Evolutionary conservation across 2,329 filamentous ascomycete genomes (phyloP).

Genomic region (Stromatinia cepivora): DNA sequence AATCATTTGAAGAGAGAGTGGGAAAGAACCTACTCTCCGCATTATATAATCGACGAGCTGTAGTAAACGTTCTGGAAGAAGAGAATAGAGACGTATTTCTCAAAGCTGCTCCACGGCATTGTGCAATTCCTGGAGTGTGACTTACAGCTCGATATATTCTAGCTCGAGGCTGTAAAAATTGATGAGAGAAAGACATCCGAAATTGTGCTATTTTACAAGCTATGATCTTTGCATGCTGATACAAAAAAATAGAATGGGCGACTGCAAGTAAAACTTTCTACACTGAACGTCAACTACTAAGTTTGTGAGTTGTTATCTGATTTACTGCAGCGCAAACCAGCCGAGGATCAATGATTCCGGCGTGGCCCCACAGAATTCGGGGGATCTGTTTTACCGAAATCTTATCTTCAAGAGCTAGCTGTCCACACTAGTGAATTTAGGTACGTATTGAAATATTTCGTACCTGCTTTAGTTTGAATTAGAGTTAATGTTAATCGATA

Average conservation of each 20-base stretch:
- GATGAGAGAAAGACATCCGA: conserved; percentile 18
- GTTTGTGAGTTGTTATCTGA: not conserved
- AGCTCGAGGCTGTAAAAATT: conserved; percentile 12
- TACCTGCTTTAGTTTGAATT: conserved; percentile 11
- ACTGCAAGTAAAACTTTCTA: not conserved
- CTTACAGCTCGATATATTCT: conserved; percentile 1
- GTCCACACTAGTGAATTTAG: conserved; percentile 3
- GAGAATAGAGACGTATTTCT: not conserved
- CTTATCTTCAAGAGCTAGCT: conserved; percentile 13
- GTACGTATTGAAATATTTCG: not conserved
- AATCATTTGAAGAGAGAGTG: not conserved
- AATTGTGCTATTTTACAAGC: not conserved
- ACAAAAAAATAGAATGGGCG: not conserved
- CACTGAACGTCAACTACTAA: not conserved
- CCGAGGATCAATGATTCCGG: conserved; percentile 7
- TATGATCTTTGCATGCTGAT: conserved; percentile 17
- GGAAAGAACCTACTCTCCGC: not conserved
- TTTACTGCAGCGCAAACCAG: not conserved
- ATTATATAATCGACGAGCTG: conserved; percentile 6
- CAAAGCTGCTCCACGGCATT: not conserved
- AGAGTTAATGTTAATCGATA: not conserved
- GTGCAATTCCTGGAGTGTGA: conserved; percentile 4
- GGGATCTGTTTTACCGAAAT: not conserved
- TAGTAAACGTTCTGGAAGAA: not conserved
- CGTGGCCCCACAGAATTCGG: not conserved